Percentiles rank a stretch among this genome's conserved stretches.
Conservation (phyloP, 768 basidiomycete species). For the Hydnomerulius pinastri region DNA sequence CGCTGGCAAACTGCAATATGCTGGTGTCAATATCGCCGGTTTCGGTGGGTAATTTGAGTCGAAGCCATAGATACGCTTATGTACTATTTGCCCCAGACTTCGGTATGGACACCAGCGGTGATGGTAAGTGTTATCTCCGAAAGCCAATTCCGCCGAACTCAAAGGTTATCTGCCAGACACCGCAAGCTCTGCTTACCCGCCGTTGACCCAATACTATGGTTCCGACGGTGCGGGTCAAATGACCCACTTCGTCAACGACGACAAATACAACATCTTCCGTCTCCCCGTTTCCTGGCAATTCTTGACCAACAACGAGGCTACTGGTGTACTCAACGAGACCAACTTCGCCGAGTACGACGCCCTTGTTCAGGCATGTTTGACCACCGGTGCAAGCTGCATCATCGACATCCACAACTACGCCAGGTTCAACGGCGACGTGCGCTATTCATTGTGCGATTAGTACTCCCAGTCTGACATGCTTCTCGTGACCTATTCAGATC, state of each 20-base stretch:
- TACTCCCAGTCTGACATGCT: background rate
- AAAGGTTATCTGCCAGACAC: background rate
- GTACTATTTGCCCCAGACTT: constrained; percentile 10
- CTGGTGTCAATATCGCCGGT: constrained; percentile 15
- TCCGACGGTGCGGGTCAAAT: constrained; percentile 44
- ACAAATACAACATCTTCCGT: constrained; percentile 56
- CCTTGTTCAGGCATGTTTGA: constrained; percentile 12
- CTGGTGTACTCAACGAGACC: constrained; percentile 35
- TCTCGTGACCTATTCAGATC: constrained; percentile 2
- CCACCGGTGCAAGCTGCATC: constrained; percentile 9
- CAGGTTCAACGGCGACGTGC: constrained; percentile 8
- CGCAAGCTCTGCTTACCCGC: constrained; percentile 11
- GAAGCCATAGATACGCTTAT: background rate
- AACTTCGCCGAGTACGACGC: constrained; percentile 10
- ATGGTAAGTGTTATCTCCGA: background rate
- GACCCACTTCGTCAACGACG: constrained; percentile 54
- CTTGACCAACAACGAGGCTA: constrained; percentile 39
- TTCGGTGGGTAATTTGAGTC: constrained; percentile 5
- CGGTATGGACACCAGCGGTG: constrained; percentile 10
- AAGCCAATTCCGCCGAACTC: background rate
- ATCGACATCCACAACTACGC: constrained; percentile 19
- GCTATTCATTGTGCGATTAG: background rate
- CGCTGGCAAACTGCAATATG: constrained; percentile 9
- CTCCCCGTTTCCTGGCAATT: constrained; percentile 62
- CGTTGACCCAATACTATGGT: constrained; percentile 8